phyloP scores from a whole-genome alignment of 1,284 basidiomycete species.

The Cutaneotrichosporon sp. region DNA sequence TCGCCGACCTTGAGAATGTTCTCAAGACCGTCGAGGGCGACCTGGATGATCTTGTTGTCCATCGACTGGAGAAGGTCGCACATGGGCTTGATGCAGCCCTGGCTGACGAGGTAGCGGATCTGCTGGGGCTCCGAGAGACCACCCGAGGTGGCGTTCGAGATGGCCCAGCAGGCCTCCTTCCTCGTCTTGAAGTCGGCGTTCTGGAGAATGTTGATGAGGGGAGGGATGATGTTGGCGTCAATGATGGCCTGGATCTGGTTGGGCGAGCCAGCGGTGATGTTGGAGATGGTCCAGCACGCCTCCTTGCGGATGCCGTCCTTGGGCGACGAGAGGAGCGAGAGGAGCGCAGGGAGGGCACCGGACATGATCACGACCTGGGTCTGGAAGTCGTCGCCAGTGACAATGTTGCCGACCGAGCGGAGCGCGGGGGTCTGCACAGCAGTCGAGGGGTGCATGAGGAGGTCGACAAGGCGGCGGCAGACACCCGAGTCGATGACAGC shows the following conservation, averaged over 20 bases:
- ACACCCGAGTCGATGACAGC: conserved; percentile 99
- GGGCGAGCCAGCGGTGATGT: conserved; percentile 95
- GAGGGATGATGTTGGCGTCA: conserved; percentile 81
- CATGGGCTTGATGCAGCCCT: conserved; percentile 98
- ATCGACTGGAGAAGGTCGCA: conserved; percentile 95
- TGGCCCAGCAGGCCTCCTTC: conserved; percentile 99
- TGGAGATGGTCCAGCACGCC: conserved; percentile 99
- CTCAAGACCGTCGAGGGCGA: conserved; percentile 90
- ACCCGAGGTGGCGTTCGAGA: conserved; percentile 98
- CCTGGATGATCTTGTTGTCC: conserved; percentile 99
- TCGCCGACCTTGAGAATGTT: conserved; percentile 99
- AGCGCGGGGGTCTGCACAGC: conserved; percentile 99
- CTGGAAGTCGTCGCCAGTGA: conserved; percentile 97
- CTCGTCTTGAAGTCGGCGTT: conserved; percentile 99
- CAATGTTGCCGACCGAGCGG: conserved; percentile 97
- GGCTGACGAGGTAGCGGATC: conserved; percentile 95
- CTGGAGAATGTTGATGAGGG: conserved; percentile 96
- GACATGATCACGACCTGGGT: conserved; percentile 98
- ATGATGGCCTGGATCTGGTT: conserved; percentile 88
- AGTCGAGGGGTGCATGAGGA: conserved; percentile 95
- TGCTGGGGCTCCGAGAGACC: conserved; percentile 95
- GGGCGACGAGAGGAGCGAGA: conserved; percentile 87
- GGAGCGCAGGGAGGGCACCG: conserved; percentile 88
- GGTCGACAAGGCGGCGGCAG: conserved; percentile 93
- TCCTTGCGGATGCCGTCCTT: conserved; percentile 91